Base-by-base conservation (phyloP, 352 stramenopile species). In the Globisporangium cylindrosporum region DNA sequence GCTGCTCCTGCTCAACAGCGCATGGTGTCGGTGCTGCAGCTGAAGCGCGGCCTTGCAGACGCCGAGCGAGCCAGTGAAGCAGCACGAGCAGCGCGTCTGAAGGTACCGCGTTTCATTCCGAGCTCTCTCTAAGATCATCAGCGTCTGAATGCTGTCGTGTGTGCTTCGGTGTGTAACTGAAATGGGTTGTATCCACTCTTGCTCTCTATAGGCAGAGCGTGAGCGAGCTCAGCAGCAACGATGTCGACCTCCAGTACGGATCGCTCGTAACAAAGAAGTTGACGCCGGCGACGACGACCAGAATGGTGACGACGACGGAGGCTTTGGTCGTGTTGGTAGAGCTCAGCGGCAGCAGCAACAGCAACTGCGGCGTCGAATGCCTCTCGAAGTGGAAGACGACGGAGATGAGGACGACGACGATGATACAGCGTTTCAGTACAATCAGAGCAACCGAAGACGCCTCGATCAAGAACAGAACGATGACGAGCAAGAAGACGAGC, bases 1-100 rank as follows among this genome's bases (percentile, higher is more conserved):
- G 15, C 29, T 56, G 36, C 25, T 14, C 15, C 64, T 49, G 62
- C 53, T 25, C 75, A 72, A 22, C 66, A 66, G 15, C 61, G 71
- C 22, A 64, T 66, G n/a, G 43, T 68, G 43, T 75, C 77, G 2
- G 73, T 88, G 49, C 63, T 80, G 14, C 72, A 81, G 48, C 66
- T 89, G 10, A 80, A 81, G 46, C 75, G 74, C 59, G 73, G 72
- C 36, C 65, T 88, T 4, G 71, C 74, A n/a, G 70, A 83, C 15
- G 79, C 79, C 32, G 79, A 89, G 59, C 73, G 66, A 53, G 66
- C 67, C 7, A 84, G 66, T 34, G 63, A 76, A 56, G 77, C 73
- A 53, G 77, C 70, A 0, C 65, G 74, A 56, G 69, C 79, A 18
- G 79, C 75, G 7, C 62, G 79, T 53, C 67, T 57, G 18, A 72